Evolutionary conservation across 2,329 filamentous ascomycete species (phyloP).

Genomic region (Laburnicola sp.): DNA sequence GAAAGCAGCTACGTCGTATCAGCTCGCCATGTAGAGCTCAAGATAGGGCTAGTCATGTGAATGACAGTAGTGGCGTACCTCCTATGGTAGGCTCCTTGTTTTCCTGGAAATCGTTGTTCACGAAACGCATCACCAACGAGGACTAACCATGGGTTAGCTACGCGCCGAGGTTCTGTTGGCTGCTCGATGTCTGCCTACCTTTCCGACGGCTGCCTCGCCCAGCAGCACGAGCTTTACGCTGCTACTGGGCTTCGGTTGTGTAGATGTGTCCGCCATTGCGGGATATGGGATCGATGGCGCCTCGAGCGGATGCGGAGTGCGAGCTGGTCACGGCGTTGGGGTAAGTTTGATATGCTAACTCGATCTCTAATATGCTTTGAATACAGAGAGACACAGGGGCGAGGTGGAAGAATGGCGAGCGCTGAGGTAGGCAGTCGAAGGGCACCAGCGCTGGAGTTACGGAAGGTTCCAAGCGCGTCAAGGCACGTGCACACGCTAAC

Average conservation of each 20-base stretch:
- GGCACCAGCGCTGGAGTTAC: no score
- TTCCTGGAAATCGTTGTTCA: constrained; percentile 99
- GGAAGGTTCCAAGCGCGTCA: no score
- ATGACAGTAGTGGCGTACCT: constrained; percentile 62
- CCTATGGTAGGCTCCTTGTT: constrained; percentile 99
- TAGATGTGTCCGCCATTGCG: constrained; percentile 69
- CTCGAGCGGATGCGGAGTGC: no score
- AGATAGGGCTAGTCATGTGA: neutral
- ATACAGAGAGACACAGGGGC: no score
- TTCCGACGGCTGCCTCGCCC: constrained; percentile 96
- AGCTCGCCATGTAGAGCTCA: neutral
- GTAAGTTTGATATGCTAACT: no score
- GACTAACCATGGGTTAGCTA: constrained; percentile 61
- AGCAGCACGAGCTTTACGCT: constrained; percentile 99
- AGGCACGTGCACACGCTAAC: no score
- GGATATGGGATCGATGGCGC: neutral
- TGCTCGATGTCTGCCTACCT: constrained; percentile 61
- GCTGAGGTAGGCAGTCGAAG: no score
- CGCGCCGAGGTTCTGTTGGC: neutral
- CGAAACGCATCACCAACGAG: constrained; percentile 94
- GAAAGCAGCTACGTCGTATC: constrained; percentile 72
- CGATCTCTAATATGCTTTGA: no score
- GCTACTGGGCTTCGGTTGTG: constrained; percentile 90
- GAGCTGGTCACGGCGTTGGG: no score
- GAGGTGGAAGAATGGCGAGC: no score